Evolutionary conservation across 1,284 basidiomycete species (phyloP), one percentile per base, ranked within the genome.

Genomic region (Sphagnurus paluster): DNA sequence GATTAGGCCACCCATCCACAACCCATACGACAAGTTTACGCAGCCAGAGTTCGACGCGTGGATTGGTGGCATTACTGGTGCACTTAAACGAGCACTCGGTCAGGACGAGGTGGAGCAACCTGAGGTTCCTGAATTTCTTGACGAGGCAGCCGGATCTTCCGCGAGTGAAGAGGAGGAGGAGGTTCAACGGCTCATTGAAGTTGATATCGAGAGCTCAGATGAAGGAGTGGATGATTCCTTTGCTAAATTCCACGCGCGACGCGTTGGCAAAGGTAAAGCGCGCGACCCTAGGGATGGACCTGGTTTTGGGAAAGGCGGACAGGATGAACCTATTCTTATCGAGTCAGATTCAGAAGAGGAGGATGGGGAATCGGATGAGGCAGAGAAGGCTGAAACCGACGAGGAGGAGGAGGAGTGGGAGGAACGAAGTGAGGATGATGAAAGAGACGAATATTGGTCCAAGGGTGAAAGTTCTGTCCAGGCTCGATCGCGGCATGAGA

Each of bases 11-110:
- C 82, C 82, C n/a, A 75, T 84, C 41, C 63, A 76, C 46, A 84
- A 84, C 54, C 84, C 84, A 2, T 87, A 80, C 59, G 81, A 86
- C 62, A 83, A 82, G 59, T 83, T 85, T 62, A 72, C 80, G 4
- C 74, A 80, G 59, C 64, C 71, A 2, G 76, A 85, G 52, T 85
- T 86, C 56, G 81, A 86, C 69, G 68, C 71, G 58, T 85, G 80
- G 78, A 84, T 87, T 56, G 74, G 70, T 52, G 79, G 72, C 56
- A 76, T 87, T 38, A 85, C 80, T 1, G 64, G 71, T 49, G 67
- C 75, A 42, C 63, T 87, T 20, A 72, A 71, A 48, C 68, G 65
- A 36, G 83, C 82, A 25, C 65, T 85, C 6, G 77, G 77, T 1
- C 70, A 74, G 39, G 70, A 67, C 33, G 62, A 64, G 16, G 60